Percentiles rank a stretch among this genome's conserved stretches.
Evolutionary conservation across 1,139 yeast genomes (phyloP).

Genomic region (Geotrichum siamense): DNA sequence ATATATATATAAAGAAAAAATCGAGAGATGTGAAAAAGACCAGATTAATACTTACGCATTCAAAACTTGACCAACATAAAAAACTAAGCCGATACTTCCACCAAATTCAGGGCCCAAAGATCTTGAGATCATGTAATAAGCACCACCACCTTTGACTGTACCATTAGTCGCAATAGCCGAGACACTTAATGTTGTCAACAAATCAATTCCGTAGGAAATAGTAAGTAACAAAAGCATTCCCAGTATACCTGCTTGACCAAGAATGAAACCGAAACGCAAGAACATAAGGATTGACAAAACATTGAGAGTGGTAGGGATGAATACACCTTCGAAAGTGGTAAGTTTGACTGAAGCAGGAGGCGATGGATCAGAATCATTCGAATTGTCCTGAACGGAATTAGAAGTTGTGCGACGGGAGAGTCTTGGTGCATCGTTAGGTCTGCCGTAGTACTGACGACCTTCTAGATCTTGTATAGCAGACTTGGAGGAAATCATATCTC

Average conservation of each 20-base stretch:
- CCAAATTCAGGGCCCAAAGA: conserved; percentile 80
- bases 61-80: conserved; percentile 68
- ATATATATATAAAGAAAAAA: conserved; percentile 17
- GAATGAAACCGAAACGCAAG: conserved; percentile 67
- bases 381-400: neutral
- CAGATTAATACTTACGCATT: conserved; percentile 40
- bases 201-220: conserved; percentile 55
- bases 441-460: conserved; percentile 16
- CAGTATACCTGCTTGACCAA: conserved; percentile 69
- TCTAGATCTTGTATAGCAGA: conserved; percentile 12
- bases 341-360: conserved; percentile 23
- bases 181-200: conserved; percentile 62
- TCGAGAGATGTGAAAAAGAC: conserved; percentile 16
- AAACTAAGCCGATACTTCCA: conserved; percentile 74
- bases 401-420: neutral
- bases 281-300: conserved; percentile 75
- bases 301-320: conserved; percentile 68
- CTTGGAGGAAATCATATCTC: too few relatives aligned
- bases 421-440: conserved; percentile 1
- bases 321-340: conserved; percentile 44
- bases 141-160: conserved; percentile 78
- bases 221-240: conserved; percentile 46
- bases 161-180: conserved; percentile 82
- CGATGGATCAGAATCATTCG: neutral
- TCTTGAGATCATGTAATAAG: conserved; percentile 73